Evolutionary conservation across 225 moss, liverwort and hornwort genomes (phyloP), one percentile per base, ranked within the genome.

Genomic region (Antitrichia curtipendula): DNA sequence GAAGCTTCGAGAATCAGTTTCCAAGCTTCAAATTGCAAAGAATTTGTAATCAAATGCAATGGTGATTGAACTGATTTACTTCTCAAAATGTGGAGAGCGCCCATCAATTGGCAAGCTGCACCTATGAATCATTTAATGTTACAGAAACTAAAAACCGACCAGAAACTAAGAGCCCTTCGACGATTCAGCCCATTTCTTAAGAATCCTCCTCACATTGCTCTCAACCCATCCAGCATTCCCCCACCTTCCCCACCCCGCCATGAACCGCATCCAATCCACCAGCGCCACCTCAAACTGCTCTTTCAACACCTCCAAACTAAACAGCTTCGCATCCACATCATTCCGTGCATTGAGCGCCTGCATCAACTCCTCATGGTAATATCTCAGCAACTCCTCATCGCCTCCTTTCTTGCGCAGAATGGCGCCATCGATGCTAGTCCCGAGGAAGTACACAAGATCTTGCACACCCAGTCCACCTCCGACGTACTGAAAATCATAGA

Each of bases 261-360:
- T 93, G 88, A 93, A 93, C 41, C 93, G 77, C 91, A 93, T 92
- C 93, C 91, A 93, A 84, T 92, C 93, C 86, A 93, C 90, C 41
- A 93, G 50, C 31, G 93, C 93, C 54, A 92, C 90, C 76, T 93
- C 91, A 36, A 93, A 92, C 82, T 92, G 93, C 77, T 85, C 75
- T 60, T 90, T 88, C 84, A 93, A 60, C 20, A 93, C 90, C 29
- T 84, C 56, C 72, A 81, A 61, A 36, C 77, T 52, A 54, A 87
- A 93, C 34, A 71, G 47, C 47, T 92, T 87, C 83, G 4, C 75
- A 53, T 93, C 93, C 13, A 53, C 85, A 56, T 40, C n/a, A 72
- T 70, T 83, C 58, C 85, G 79, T 5, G 85, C 85, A 41, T 56
- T 81, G n/a, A 93, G 68, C 36, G 91, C 91, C 36, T 77, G 63